Evolutionary conservation across 768 basidiomycete genomes (phyloP).

Genomic region (Mycena rebaudengoi): DNA sequence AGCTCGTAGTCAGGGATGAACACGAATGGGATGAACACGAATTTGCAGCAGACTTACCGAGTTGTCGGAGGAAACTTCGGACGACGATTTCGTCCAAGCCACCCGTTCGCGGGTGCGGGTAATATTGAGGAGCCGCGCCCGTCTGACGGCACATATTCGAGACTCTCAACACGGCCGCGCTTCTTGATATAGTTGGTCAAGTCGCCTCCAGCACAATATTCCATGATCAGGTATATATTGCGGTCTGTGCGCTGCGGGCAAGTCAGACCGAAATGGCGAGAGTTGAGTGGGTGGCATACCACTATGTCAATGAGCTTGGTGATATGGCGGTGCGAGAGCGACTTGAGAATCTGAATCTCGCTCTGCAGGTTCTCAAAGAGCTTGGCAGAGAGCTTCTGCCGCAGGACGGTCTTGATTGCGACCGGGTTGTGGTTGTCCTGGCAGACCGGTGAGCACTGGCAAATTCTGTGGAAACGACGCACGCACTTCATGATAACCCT

Average conservation of each 20-base stretch:
- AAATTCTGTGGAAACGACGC: not conserved
- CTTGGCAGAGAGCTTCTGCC: conserved; percentile 88
- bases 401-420: conserved; percentile 94
- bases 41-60: conserved; percentile 68
- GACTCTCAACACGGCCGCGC: conserved; percentile 89
- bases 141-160: conserved; percentile 82
- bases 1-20: conserved; percentile 1
- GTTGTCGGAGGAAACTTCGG: conserved; percentile 90
- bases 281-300: conserved; percentile 53
- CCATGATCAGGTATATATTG: conserved; percentile 95
- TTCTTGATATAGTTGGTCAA: conserved; percentile 97
- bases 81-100: conserved; percentile 92
- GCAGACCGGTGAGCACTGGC: not conserved
- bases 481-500: conserved; percentile 88
- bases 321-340: conserved; percentile 91
- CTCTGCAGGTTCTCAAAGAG: conserved; percentile 97
- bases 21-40: not conserved
- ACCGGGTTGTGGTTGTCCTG: conserved; percentile 83
- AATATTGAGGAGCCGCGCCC: conserved; percentile 79
- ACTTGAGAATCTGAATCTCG: conserved; percentile 97
- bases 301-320: conserved; percentile 94
- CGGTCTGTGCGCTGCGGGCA: conserved; percentile 68
- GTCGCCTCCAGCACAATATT: conserved; percentile 96
- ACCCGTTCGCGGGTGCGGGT: conserved; percentile 90
- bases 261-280: conserved; percentile 27